Evolutionary conservation across 805 yeast species (phyloP).

Genomic region (Barnettozyma salicaria): DNA sequence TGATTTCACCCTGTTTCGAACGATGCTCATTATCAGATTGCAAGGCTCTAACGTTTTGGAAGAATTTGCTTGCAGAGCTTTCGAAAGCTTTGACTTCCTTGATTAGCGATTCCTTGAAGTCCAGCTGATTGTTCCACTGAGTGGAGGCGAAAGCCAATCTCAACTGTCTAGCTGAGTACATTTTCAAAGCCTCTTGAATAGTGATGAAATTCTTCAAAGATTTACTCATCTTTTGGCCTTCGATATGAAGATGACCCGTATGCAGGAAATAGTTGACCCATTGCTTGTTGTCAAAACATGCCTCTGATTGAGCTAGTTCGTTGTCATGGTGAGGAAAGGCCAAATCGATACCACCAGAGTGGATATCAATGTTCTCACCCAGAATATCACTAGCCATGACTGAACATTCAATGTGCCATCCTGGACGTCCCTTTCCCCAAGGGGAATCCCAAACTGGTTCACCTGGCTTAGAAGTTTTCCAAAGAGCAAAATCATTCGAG

Average conservation of each 20-base stretch:
- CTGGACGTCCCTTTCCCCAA: constrained; percentile 98
- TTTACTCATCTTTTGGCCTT: constrained; percentile 98
- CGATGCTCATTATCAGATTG: constrained; percentile 55
- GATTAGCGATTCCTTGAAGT: constrained; percentile 78
- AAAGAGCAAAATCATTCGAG: constrained; percentile 86
- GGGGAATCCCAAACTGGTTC: constrained; percentile 95
- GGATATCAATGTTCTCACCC: constrained; percentile 84
- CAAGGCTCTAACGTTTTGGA: constrained; percentile 81
- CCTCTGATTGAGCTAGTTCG: constrained; percentile 96
- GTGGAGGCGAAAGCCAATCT: constrained; percentile 86
- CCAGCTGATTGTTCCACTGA: constrained; percentile 89
- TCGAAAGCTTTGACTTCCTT: constrained; percentile 75
- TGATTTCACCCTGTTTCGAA: constrained; percentile 40
- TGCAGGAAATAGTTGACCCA: constrained; percentile 98
- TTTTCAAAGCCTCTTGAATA: constrained; percentile 78
- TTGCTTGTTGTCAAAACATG: constrained; percentile 79
- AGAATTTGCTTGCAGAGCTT: constrained; percentile 70
- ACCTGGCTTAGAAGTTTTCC: constrained; percentile 96
- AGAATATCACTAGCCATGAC: constrained; percentile 94
- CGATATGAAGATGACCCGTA: constrained; percentile 96
- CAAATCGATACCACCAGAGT: constrained; percentile 93
- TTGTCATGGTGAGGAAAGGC: constrained; percentile 99
- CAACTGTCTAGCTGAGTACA: constrained; percentile 72
- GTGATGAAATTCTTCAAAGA: constrained; percentile 93
- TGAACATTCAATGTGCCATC: constrained; percentile 99